Conservation (phyloP, 257 asterid genomes). For the Capsicum baccatum region DNA sequence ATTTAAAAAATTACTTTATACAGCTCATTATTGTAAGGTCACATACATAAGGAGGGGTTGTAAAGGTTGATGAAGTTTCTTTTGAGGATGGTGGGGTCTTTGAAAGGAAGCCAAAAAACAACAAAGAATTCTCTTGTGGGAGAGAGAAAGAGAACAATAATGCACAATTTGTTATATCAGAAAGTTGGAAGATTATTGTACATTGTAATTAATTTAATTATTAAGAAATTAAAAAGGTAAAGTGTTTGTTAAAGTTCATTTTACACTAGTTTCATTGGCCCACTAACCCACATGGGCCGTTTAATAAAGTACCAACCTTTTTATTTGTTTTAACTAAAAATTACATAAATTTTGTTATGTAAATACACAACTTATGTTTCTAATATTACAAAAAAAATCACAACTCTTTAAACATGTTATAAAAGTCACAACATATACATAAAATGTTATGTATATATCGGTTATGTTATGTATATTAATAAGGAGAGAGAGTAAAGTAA, state of each 20-base stretch:
- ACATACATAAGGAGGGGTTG: constrained; percentile 29
- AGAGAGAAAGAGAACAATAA: constrained; percentile 52
- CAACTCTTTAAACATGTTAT: no score
- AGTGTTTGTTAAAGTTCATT: constrained; percentile 75
- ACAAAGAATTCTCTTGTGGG: constrained; percentile 32
- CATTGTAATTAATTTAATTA: constrained; percentile 45
- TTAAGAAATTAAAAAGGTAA: constrained; percentile 51
- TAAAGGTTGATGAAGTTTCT: constrained; percentile 34
- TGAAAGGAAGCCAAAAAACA: constrained; percentile 5
- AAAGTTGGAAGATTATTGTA: constrained; percentile 57
- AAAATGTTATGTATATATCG: no score
- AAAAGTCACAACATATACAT: no score
- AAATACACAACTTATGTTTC: no score
- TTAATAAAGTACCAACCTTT: constrained; percentile 65
- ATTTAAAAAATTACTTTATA: constrained; percentile 40
- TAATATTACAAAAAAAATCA: no score
- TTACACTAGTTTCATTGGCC: constrained; percentile 74
- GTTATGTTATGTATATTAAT: no score
- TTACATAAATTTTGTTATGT: no score
- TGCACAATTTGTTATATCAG: constrained; percentile 51
- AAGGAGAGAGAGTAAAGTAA: no score
- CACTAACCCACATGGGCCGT: constrained; percentile 89
- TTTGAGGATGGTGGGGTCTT: constrained; percentile 39
- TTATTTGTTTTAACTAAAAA: constrained; percentile 41
- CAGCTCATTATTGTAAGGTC: constrained; percentile 43